Percentiles rank a stretch among this genome's conserved stretches.
Conservation (phyloP, 345 rosid species). For the Garcia nutans region DNA sequence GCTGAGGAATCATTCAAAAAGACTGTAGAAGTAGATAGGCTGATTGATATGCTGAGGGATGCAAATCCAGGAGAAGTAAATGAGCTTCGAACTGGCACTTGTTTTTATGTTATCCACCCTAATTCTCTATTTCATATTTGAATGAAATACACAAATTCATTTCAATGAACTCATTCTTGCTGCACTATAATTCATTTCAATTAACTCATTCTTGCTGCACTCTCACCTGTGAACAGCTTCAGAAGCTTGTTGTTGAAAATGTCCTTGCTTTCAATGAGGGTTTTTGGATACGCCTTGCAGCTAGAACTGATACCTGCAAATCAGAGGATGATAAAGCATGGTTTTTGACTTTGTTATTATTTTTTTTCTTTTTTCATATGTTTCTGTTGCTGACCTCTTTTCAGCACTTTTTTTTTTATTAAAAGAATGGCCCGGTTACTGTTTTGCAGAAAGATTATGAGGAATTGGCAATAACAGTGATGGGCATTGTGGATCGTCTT, state of each 20-base stretch:
- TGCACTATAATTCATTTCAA: no score
- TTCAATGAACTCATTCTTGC: conserved; percentile 13
- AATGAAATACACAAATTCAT: background rate
- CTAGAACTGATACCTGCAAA: conserved; percentile 80
- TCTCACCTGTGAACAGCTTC: conserved; percentile 61
- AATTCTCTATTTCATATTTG: background rate
- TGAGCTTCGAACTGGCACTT: background rate
- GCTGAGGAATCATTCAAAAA: conserved; percentile 86
- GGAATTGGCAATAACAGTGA: conserved; percentile 72
- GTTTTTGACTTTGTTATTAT: conserved; percentile 38
- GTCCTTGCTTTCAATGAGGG: conserved; percentile 80
- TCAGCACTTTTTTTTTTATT: background rate
- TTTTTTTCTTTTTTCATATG: conserved; percentile 16
- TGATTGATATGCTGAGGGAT: conserved; percentile 72
- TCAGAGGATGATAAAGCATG: conserved; percentile 93
- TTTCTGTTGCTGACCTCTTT: conserved; percentile 19
- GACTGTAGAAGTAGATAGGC: conserved; percentile 78
- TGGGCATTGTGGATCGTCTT: conserved; percentile 77
- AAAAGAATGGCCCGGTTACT: conserved; percentile 15
- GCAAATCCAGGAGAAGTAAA: conserved; percentile 74
- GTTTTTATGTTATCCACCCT: background rate
- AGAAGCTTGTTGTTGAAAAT: conserved; percentile 76
- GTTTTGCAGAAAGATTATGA: conserved; percentile 84
- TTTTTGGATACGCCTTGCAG: conserved; percentile 87
- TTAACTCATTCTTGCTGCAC: no score